phyloP scores from a whole-genome alignment of 345 rosid species.

The Linum trigynum region DNA sequence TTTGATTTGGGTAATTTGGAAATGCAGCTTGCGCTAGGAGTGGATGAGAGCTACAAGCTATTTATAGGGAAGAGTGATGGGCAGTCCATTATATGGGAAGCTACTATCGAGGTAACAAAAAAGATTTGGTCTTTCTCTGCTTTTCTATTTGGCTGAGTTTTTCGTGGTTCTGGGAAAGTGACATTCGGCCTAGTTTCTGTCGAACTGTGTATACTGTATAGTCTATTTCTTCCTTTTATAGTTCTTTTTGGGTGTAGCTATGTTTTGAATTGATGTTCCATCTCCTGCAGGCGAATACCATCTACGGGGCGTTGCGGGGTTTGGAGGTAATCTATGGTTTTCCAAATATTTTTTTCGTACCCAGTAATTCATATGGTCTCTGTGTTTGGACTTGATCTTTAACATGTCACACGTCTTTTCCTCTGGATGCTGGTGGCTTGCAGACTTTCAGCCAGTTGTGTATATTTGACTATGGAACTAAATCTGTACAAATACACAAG shows the following conservation, averaged over 20 bases:
- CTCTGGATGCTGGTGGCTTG: conserved; percentile 14
- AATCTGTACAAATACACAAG: conserved; percentile 54
- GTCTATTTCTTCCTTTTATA: background rate
- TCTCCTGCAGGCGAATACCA: conserved; percentile 66
- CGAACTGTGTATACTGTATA: background rate
- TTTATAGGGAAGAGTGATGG: conserved; percentile 39
- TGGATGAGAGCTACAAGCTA: conserved; percentile 49
- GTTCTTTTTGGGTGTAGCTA: background rate
- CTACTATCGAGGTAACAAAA: conserved; percentile 56
- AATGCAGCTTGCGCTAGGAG: conserved; percentile 54
- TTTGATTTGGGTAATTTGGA: background rate
- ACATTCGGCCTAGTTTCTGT: background rate
- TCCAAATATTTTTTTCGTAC: background rate
- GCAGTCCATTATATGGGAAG: conserved; percentile 45
- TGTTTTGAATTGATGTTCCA: background rate
- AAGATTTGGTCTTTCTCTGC: conserved; percentile 1
- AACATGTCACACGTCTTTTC: background rate
- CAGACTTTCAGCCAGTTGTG: conserved; percentile 98
- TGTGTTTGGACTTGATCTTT: background rate
- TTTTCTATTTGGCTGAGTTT: background rate
- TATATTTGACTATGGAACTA: conserved; percentile 55
- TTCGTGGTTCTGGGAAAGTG: background rate
- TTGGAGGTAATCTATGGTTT: conserved; percentile 54
- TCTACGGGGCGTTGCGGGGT: conserved; percentile 83
- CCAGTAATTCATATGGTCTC: background rate